Percentiles rank a stretch among this genome's conserved stretches.
These are phyloP conservation scores for Phaeophleospora eucalypticola DNA, from an alignment of 2,329 filamentous ascomycete genomes.

Conservation along the genomic window DNA sequence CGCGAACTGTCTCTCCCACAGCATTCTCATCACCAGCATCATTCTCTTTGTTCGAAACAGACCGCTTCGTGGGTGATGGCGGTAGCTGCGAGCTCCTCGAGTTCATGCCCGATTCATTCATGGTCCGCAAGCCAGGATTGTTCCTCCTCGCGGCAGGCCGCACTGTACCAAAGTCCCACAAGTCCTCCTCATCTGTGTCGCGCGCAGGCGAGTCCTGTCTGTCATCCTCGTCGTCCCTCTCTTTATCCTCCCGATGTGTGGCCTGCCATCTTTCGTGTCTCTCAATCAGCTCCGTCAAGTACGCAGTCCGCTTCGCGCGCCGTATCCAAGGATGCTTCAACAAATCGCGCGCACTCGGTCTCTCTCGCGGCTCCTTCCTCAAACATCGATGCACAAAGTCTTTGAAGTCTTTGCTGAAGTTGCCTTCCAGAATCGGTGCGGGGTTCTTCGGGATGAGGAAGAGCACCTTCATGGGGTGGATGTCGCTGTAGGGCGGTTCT, in stretches of 20 bases:
- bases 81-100: constrained; percentile 52
- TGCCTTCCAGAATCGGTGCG: constrained; percentile 64
- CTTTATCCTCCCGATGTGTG: constrained; percentile 67
- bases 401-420: constrained; percentile 48
- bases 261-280: constrained; percentile 82
- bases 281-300: constrained; percentile 92
- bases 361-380: constrained; percentile 81
- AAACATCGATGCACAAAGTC: constrained; percentile 63
- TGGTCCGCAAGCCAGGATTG: constrained; percentile 63
- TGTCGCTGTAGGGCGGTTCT: constrained; percentile 91
- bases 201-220: constrained; percentile 41
- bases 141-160: constrained; percentile 59
- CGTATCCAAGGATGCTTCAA: constrained; percentile 87
- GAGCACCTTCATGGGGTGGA: constrained; percentile 96
- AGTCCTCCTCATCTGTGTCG: constrained; percentile 68
- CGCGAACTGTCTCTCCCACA: constrained; percentile 11
- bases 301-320: constrained; percentile 91
- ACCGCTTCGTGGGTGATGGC: constrained; percentile 34
- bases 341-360: constrained; percentile 81
- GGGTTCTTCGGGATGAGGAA: constrained; percentile 95
- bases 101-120: constrained; percentile 81
- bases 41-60: constrained; percentile 34
- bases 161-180: constrained; percentile 98
- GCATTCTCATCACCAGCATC: constrained; percentile 34
- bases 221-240: constrained; percentile 59